A percentile compares a stretch with the other conserved stretches of the same genome.
Evolutionary conservation across 495 filamentous ascomycete species (phyloP).

Genomic region (Oidiodendron maius): DNA sequence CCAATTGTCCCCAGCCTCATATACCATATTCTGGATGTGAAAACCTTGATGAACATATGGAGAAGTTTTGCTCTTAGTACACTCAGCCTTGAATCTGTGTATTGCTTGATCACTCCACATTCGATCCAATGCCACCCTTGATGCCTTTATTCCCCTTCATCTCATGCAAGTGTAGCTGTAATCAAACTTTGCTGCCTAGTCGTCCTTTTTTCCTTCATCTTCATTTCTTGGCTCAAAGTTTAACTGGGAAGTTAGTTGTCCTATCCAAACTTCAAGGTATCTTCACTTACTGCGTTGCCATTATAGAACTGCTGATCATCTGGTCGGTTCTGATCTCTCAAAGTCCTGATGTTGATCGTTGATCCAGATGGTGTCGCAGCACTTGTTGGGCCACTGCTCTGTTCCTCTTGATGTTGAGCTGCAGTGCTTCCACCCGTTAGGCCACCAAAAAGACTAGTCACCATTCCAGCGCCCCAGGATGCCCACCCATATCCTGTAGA

Average conservation of each 20-base stretch:
- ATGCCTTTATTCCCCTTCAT: no score
- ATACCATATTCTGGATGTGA: no score
- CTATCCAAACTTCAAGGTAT: not conserved
- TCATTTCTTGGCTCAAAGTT: conserved; percentile 70
- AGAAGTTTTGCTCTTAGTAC: no score
- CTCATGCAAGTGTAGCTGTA: no score
- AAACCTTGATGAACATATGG: no score
- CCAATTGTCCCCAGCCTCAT: no score
- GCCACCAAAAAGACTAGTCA: conserved; percentile 47
- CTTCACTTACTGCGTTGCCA: conserved; percentile 68
- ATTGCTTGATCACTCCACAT: no score
- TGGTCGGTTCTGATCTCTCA: conserved; percentile 38
- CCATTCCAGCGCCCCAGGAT: conserved; percentile 30
- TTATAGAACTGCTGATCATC: conserved; percentile 73
- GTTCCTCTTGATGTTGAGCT: conserved; percentile 9
- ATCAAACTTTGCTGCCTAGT: conserved; percentile 2
- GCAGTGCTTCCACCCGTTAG: conserved; percentile 43
- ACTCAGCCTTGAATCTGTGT: no score
- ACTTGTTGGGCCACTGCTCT: conserved; percentile 3
- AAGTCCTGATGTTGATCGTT: conserved; percentile 34
- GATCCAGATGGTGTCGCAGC: conserved; percentile 10
- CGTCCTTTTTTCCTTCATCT: conserved; percentile 38
- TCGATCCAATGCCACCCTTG: no score
- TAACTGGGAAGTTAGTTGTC: conserved; percentile 36
- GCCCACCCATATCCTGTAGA: conserved; percentile 22